Evolutionary conservation across 1,284 basidiomycete genomes (phyloP).

Genomic region (Rhodofomes roseus): DNA sequence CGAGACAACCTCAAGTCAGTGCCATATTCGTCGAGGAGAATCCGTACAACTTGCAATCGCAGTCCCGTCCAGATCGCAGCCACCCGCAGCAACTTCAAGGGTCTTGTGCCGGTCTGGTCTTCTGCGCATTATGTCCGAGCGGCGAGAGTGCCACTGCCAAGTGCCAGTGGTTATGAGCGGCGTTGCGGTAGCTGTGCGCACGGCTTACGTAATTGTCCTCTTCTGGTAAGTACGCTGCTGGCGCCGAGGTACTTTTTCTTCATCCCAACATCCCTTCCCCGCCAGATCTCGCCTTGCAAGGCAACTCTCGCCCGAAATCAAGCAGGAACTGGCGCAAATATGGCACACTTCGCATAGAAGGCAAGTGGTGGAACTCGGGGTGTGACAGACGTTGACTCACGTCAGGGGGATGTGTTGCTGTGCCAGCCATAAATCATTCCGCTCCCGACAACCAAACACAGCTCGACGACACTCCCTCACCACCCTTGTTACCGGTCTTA

Average conservation of each 20-base stretch:
- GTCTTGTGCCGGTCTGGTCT: not conserved
- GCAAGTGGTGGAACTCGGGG: not conserved
- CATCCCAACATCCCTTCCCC: not conserved
- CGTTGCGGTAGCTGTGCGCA: not conserved
- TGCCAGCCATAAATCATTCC: conserved; percentile 1
- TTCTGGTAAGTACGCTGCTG: not conserved
- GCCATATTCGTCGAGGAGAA: not conserved
- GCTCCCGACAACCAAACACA: not conserved
- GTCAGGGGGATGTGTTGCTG: not conserved
- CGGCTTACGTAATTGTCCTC: not conserved
- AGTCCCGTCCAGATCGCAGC: not conserved
- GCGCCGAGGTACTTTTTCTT: not conserved
- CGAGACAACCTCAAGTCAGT: not conserved
- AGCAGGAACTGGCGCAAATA: not conserved
- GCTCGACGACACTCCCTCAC: not conserved
- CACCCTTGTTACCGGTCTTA: not conserved
- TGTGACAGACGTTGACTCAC: conserved; percentile 1
- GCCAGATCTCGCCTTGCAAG: not conserved
- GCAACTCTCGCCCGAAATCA: not conserved
- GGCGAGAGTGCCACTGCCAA: too few relatives aligned
- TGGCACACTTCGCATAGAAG: not conserved
- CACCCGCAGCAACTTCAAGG: not conserved
- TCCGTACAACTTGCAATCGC: not conserved
- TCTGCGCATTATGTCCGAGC: not conserved
- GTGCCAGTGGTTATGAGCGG: not conserved